These are phyloP conservation scores for Andrographis paniculata DNA, from an alignment of 305 asterid genomes.

Conservation along the genomic window DNA sequence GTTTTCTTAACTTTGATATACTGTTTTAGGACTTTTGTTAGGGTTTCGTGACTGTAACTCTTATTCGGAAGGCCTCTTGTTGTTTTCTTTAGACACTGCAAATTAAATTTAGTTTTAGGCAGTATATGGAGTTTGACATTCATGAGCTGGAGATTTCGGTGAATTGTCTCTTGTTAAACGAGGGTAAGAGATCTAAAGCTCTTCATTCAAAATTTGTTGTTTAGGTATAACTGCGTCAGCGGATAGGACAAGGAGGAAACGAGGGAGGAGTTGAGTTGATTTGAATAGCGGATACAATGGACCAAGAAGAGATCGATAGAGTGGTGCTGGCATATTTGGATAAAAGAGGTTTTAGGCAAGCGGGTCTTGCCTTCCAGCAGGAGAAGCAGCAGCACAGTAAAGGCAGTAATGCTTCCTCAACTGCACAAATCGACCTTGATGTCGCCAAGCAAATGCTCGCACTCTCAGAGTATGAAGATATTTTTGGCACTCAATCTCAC, in stretches of 20 bases:
- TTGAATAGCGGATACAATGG: slow-evolving; percentile 32
- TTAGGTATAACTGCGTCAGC: background rate
- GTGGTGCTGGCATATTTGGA: slow-evolving; percentile 72
- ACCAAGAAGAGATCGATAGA: slow-evolving; percentile 69
- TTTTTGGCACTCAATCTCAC: background rate
- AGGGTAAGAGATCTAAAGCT: too few relatives aligned
- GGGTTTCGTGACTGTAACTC: too few relatives aligned
- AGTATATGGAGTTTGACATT: too few relatives aligned
- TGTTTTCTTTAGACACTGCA: too few relatives aligned
- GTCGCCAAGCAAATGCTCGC: slow-evolving; percentile 65
- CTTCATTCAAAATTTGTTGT: background rate
- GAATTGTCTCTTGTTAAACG: too few relatives aligned
- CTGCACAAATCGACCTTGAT: slow-evolving; percentile 54
- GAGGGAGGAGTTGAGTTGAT: background rate
- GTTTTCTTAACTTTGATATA: too few relatives aligned
- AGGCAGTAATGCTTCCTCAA: slow-evolving; percentile 37
- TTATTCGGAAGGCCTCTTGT: too few relatives aligned
- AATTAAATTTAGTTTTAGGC: too few relatives aligned
- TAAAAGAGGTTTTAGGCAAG: slow-evolving; percentile 77
- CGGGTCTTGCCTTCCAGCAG: slow-evolving; percentile 70
- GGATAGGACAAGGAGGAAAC: background rate
- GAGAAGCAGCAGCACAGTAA: slow-evolving; percentile 52
- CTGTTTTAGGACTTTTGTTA: too few relatives aligned
- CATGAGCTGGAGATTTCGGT: too few relatives aligned
- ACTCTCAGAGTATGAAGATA: slow-evolving; percentile 45